Conservation (phyloP, 306 rosid genomes). For the Hippophae tibetana region DNA sequence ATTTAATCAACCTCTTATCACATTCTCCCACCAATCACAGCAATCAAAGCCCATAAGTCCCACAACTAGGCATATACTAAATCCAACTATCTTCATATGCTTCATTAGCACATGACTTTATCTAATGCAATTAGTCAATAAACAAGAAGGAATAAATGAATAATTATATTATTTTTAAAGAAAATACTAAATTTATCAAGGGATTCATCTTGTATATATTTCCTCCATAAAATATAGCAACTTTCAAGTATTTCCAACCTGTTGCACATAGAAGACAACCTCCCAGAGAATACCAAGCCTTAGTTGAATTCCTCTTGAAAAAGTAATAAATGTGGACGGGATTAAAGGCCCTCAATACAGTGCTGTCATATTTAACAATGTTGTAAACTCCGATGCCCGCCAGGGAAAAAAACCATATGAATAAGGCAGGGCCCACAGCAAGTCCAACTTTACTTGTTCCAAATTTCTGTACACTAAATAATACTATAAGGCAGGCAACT, state of each 20-base stretch:
- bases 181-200: no score
- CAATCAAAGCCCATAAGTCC: no score
- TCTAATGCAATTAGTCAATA: no score
- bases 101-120: no score
- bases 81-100: no score
- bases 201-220: constrained; percentile 7
- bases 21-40: no score
- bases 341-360: constrained; percentile 79
- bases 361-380: constrained; percentile 61
- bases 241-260: constrained; percentile 35
- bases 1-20: no score
- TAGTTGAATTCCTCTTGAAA: constrained; percentile 88
- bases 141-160: no score
- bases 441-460: constrained; percentile 97
- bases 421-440: constrained; percentile 88
- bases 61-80: no score
- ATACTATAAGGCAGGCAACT: constrained; percentile 66
- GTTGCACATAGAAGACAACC: constrained; percentile 97
- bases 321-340: constrained; percentile 81
- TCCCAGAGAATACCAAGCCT: constrained; percentile 94
- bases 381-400: constrained; percentile 80
- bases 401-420: constrained; percentile 89
- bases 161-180: no score
- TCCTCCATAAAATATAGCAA: constrained; percentile 5
- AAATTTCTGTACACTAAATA: constrained; percentile 91